Evolutionary conservation across 805 yeast genomes (phyloP).

Genomic region (Kuraishia floccosa): DNA sequence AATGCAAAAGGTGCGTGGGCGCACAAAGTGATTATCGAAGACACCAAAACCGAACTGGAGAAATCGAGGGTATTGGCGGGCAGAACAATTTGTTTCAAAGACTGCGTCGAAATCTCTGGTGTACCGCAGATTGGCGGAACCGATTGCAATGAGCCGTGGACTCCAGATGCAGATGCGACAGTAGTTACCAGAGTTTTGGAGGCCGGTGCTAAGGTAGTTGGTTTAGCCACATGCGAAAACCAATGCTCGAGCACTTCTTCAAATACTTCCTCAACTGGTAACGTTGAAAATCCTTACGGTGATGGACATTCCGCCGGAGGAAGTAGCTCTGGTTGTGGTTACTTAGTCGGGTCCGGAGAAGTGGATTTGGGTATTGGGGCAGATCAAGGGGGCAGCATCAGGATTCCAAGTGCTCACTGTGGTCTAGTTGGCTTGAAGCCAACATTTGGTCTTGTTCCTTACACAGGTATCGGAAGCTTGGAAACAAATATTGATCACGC

Average conservation of each 20-base stretch:
- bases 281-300: conserved; percentile 30
- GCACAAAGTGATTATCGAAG: background rate
- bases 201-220: background rate
- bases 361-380: background rate
- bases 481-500: conserved; percentile 23
- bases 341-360: background rate
- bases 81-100: background rate
- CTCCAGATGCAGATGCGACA: background rate
- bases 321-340: conserved; percentile 42
- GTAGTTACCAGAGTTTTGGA: background rate
- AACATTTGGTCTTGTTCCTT: conserved; percentile 29
- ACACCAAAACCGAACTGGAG: background rate
- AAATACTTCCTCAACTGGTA: conserved; percentile 26
- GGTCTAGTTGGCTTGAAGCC: conserved; percentile 31
- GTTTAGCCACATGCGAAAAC: background rate
- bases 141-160: background rate
- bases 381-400: conserved; percentile 23
- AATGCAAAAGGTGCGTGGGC: background rate
- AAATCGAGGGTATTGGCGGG: no score
- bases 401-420: conserved; percentile 30
- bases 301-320: conserved; percentile 26
- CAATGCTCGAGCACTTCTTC: background rate
- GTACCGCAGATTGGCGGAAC: background rate
- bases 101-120: background rate
- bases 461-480: conserved; percentile 22